Evolutionary conservation across 352 stramenopile genomes (phyloP).

Genomic region (Blastocystis sp.): DNA sequence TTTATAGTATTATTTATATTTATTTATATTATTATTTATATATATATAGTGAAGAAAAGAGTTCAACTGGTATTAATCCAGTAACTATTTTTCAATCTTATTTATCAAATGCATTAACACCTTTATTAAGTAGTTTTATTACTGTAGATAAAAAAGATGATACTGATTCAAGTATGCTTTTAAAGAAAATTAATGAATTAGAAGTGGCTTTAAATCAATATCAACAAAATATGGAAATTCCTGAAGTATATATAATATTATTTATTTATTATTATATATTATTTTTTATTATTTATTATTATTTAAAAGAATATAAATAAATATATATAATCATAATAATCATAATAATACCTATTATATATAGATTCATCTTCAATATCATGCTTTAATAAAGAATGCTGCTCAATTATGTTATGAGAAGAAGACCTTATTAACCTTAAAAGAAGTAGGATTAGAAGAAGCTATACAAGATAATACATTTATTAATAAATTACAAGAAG

Average conservation of each 20-base stretch:
- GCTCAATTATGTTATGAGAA: slow-evolving; percentile 44
- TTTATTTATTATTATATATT: no score
- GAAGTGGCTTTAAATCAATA: slow-evolving; percentile 73
- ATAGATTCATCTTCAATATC: no score
- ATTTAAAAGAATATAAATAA: no score
- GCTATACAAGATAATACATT: slow-evolving; percentile 40
- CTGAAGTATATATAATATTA: slow-evolving; percentile 66
- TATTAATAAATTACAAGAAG: slow-evolving; percentile 45
- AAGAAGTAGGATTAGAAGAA: slow-evolving; percentile 38
- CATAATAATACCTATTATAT: no score
- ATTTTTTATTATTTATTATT: no score
- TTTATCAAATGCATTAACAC: slow-evolving; percentile 14
- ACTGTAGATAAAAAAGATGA: background rate
- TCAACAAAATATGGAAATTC: slow-evolving; percentile 77
- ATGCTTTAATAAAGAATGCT: slow-evolving; percentile 60
- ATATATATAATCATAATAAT: no score
- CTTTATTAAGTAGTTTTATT: slow-evolving; percentile 7
- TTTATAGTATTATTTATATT: background rate
- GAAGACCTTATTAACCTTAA: slow-evolving; percentile 40
- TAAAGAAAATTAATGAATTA: slow-evolving; percentile 62
- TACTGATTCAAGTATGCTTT: background rate
- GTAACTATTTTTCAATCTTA: slow-evolving; percentile 26
- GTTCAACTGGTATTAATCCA: slow-evolving; percentile 7
- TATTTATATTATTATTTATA: background rate
- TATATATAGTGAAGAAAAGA: background rate